Evolutionary conservation across 2,329 filamentous ascomycete genomes (phyloP).

Genomic region (Raffaelea arxii): DNA sequence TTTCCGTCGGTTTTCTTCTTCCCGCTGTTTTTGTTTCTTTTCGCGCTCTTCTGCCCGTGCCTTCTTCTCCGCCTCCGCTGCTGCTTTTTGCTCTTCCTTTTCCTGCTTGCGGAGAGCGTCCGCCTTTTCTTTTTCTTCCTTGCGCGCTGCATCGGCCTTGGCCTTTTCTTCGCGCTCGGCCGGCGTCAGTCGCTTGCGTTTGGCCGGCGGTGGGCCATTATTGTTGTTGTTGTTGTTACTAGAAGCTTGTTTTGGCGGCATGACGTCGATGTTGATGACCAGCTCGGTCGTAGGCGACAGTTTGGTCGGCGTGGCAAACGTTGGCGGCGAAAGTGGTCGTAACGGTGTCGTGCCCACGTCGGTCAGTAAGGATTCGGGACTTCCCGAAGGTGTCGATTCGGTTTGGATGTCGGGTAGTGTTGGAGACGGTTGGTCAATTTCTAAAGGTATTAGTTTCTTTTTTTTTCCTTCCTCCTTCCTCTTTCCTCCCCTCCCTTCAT

Average conservation of each 20-base stretch:
- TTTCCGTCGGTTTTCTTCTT: slow-evolving; percentile 20
- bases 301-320: slow-evolving; percentile 20
- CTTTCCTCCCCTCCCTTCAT: neutral
- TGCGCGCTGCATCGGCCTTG: slow-evolving; percentile 26
- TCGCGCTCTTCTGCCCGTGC: slow-evolving; percentile 21
- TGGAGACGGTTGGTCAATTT: neutral
- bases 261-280: slow-evolving; percentile 9
- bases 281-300: slow-evolving; percentile 11
- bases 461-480: neutral
- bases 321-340: slow-evolving; percentile 25
- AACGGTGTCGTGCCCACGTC: slow-evolving; percentile 31
- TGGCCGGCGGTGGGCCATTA: slow-evolving; percentile 22
- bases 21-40: slow-evolving; percentile 27
- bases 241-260: neutral
- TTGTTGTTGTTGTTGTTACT: neutral
- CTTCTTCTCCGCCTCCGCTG: slow-evolving; percentile 27
- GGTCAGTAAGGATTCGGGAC: slow-evolving; percentile 25
- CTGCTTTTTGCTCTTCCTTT: slow-evolving; percentile 18
- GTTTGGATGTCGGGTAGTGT: neutral
- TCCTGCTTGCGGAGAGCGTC: slow-evolving; percentile 20
- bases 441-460: neutral
- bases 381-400: slow-evolving; percentile 13
- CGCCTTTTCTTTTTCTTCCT: slow-evolving; percentile 23
- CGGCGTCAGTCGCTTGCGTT: slow-evolving; percentile 36
- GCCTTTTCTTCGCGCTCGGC: slow-evolving; percentile 28